Percentiles rank a stretch among this genome's conserved stretches.
These are phyloP conservation scores for Ophiostoma angusticollis DNA, from an alignment of 2,329 filamentous ascomycete genomes.

Conservation along the genomic window DNA sequence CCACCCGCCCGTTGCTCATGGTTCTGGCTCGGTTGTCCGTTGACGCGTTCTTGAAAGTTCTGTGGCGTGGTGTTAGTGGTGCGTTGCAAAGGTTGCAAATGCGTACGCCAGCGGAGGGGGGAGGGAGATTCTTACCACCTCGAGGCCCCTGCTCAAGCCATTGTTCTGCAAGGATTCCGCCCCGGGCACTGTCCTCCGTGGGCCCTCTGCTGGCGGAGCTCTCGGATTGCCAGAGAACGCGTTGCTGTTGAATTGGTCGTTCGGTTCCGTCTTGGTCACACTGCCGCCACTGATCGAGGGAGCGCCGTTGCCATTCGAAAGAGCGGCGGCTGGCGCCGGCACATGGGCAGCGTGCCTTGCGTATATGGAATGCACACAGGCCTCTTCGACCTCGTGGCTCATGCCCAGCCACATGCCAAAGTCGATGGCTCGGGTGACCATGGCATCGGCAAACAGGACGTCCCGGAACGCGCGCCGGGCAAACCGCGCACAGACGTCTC, in stretches of 20 bases:
- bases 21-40: no score
- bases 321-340: neutral
- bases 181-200: no score
- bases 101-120: no score
- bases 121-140: no score
- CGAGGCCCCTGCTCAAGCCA: no score
- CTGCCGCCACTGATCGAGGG: no score
- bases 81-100: no score
- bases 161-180: no score
- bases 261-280: neutral
- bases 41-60: no score
- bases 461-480: neutral
- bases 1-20: no score
- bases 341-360: neutral
- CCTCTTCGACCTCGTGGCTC: neutral
- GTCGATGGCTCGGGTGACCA: neutral
- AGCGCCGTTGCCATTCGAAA: neutral
- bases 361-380: neutral
- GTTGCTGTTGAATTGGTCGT: neutral
- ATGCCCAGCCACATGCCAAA: neutral
- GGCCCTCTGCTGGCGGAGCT: no score
- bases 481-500: neutral
- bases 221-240: neutral
- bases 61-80: no score
- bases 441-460: neutral